Conservation (phyloP, 2,329 filamentous ascomycete genomes). For the Cladobotryum mycophilum region DNA sequence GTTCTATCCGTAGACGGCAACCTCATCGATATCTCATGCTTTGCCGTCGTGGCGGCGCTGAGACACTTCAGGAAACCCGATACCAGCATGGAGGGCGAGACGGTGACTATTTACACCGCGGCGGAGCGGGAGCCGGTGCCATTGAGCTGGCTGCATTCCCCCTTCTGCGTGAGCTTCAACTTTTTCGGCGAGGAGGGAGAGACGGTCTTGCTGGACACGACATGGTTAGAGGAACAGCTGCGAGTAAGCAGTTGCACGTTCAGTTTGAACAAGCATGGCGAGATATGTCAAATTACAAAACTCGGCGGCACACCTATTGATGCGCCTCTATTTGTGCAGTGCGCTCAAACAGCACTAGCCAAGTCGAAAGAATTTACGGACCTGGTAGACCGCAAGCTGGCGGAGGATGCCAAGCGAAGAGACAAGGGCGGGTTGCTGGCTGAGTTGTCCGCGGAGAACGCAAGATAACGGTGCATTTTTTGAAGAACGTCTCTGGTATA, state of each 20-base stretch:
- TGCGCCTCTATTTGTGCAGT: slow-evolving; percentile 69
- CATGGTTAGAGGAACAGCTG: slow-evolving; percentile 68
- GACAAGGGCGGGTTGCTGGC: slow-evolving; percentile 74
- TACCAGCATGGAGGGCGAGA: slow-evolving; percentile 76
- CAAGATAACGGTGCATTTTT: slow-evolving; percentile 39
- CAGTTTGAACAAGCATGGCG: slow-evolving; percentile 81
- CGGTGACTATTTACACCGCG: slow-evolving; percentile 74
- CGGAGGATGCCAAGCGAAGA: slow-evolving; percentile 69
- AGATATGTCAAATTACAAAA: slow-evolving; percentile 88
- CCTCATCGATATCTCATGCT: slow-evolving; percentile 76
- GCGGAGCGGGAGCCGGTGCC: slow-evolving; percentile 86
- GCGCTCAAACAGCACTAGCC: slow-evolving; percentile 64
- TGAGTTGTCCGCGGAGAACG: slow-evolving; percentile 78
- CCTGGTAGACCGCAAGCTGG: slow-evolving; percentile 65
- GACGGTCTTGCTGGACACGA: slow-evolving; percentile 62
- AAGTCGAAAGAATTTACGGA: slow-evolving; percentile 77
- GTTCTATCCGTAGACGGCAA: slow-evolving; percentile 88
- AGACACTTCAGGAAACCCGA: slow-evolving; percentile 90
- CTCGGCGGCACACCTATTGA: slow-evolving; percentile 79
- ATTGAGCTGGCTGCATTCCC: slow-evolving; percentile 84
- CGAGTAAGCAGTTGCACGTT: slow-evolving; percentile 69
- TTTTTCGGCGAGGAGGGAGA: slow-evolving; percentile 72
- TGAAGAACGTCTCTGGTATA: slow-evolving; percentile 9
- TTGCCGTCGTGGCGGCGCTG: slow-evolving; percentile 80
- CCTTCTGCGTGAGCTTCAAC: slow-evolving; percentile 84